phyloP scores from a whole-genome alignment of 495 filamentous ascomycete genomes.

The Aspergillus carlsbadensis region DNA sequence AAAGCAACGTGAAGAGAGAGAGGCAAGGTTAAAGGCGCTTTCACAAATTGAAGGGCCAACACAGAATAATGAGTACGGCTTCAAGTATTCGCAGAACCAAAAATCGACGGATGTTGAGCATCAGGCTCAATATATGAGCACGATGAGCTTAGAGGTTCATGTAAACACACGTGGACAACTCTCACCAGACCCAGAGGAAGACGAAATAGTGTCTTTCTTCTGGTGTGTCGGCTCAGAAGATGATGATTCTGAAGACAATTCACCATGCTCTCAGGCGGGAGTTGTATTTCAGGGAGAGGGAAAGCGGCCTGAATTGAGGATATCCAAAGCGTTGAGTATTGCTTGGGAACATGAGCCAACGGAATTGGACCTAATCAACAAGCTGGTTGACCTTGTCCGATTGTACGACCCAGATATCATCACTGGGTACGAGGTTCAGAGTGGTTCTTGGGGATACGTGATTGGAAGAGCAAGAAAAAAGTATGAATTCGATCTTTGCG shows the following conservation, averaged over 20 bases:
- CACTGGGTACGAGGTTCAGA: constrained; percentile 94
- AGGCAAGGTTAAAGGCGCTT: constrained; percentile 40
- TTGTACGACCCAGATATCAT: constrained; percentile 86
- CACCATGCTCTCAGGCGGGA: constrained; percentile 60
- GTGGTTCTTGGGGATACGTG: constrained; percentile 89
- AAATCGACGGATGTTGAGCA: constrained; percentile 76
- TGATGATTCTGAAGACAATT: constrained; percentile 49
- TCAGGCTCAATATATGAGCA: constrained; percentile 93
- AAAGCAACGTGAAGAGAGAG: constrained; percentile 6
- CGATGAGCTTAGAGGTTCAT: constrained; percentile 94
- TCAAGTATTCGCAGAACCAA: constrained; percentile 81
- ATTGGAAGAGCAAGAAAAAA: constrained; percentile 83
- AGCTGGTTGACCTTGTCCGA: constrained; percentile 83
- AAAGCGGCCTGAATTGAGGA: constrained; percentile 49
- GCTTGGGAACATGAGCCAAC: constrained; percentile 71
- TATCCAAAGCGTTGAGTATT: constrained; percentile 45
- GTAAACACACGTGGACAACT: constrained; percentile 82
- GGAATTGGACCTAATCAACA: constrained; percentile 80
- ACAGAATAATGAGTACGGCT: constrained; percentile 77
- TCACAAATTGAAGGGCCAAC: constrained; percentile 91
- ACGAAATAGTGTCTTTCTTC: constrained; percentile 87
- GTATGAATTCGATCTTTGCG: constrained; percentile 86
- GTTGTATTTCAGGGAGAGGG: constrained; percentile 40
- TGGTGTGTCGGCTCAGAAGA: constrained; percentile 86
- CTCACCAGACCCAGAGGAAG: constrained; percentile 82